These are phyloP conservation scores for Rhizoctonia solani DNA, from an alignment of 1,284 basidiomycete genomes.

Conservation along the genomic window DNA sequence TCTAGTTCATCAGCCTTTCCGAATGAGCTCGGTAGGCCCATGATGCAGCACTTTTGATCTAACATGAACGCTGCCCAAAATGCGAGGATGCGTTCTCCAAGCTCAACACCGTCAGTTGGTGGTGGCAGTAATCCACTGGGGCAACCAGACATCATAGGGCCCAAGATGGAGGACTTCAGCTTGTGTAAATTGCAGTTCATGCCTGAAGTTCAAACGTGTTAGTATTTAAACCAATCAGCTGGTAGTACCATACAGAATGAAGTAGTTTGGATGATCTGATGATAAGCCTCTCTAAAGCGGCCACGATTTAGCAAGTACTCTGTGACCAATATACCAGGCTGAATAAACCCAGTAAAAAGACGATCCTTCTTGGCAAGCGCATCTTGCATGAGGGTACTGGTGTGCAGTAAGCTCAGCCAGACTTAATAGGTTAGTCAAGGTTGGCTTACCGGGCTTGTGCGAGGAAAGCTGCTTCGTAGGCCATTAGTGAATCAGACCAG, in stretches of 20 bases:
- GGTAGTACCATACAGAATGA: slow-evolving; percentile 2
- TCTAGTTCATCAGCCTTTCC: slow-evolving; percentile 59
- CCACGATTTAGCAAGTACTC: slow-evolving; percentile 26
- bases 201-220: neutral
- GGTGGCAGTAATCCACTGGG: slow-evolving; percentile 52
- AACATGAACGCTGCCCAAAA: slow-evolving; percentile 71
- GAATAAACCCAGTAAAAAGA: slow-evolving; percentile 15
- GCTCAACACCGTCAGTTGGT: slow-evolving; percentile 57
- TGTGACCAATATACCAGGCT: slow-evolving; percentile 20
- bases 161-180: slow-evolving; percentile 30
- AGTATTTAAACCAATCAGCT: neutral
- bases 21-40: slow-evolving; percentile 60
- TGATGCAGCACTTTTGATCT: slow-evolving; percentile 66
- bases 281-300: slow-evolving; percentile 20
- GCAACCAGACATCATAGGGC: slow-evolving; percentile 6
- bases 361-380: slow-evolving; percentile 19
- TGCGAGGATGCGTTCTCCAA: slow-evolving; percentile 64
- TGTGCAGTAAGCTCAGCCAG: neutral
- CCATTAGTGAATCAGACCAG: slow-evolving; percentile 16
- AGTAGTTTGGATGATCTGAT: slow-evolving; percentile 22
- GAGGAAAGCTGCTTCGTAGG: slow-evolving; percentile 7
- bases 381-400: slow-evolving; percentile 6
- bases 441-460: slow-evolving; percentile 24
- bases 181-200: slow-evolving; percentile 36
- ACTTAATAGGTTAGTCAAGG: neutral